Conservation (phyloP, 148 eudicot genomes). For the Cornus kousa region DNA sequence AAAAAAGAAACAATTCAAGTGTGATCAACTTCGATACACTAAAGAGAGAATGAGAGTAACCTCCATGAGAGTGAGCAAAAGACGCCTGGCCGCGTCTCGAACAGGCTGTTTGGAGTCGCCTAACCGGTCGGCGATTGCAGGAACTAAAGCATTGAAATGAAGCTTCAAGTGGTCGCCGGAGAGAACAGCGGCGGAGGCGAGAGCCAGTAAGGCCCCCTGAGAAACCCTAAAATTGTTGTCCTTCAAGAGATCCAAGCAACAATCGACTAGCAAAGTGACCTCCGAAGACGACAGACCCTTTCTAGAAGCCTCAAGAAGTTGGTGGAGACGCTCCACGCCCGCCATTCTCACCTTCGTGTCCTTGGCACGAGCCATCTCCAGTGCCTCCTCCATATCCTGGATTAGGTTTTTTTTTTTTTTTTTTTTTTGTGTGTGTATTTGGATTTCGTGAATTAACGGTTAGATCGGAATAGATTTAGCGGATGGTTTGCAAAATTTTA, state of each 20-base stretch:
- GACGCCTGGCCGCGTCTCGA: slow-evolving; percentile 79
- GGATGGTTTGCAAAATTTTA: not conserved
- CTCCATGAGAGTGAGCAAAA: slow-evolving; percentile 93
- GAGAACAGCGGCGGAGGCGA: slow-evolving; percentile 88
- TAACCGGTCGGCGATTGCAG: slow-evolving; percentile 80
- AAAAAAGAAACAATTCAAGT: not conserved
- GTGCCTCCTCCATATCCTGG: slow-evolving; percentile 74
- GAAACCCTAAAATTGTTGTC: slow-evolving; percentile 84
- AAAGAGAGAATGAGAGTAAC: slow-evolving; percentile 9
- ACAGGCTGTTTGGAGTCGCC: slow-evolving; percentile 95
- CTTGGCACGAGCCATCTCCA: slow-evolving; percentile 72
- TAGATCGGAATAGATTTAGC: slow-evolving; percentile 11
- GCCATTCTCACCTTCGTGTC: slow-evolving; percentile 98
- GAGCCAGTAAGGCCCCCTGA: slow-evolving; percentile 73
- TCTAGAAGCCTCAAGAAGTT: slow-evolving; percentile 79
- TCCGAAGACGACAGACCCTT: slow-evolving; percentile 65
- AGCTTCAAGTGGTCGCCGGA: slow-evolving; percentile 85
- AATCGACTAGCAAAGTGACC: slow-evolving; percentile 76
- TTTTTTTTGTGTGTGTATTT: not conserved
- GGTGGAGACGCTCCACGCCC: slow-evolving; percentile 84
- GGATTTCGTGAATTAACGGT: slow-evolving; percentile 22
- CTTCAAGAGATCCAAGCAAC: slow-evolving; percentile 84
- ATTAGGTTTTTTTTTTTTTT: slow-evolving; percentile 10
- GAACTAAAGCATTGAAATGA: slow-evolving; percentile 84
- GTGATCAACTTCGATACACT: not conserved